Percentiles rank a stretch among this genome's conserved stretches.
phyloP scores from a whole-genome alignment of 768 basidiomycete species.

The Calocybe cyanea region DNA sequence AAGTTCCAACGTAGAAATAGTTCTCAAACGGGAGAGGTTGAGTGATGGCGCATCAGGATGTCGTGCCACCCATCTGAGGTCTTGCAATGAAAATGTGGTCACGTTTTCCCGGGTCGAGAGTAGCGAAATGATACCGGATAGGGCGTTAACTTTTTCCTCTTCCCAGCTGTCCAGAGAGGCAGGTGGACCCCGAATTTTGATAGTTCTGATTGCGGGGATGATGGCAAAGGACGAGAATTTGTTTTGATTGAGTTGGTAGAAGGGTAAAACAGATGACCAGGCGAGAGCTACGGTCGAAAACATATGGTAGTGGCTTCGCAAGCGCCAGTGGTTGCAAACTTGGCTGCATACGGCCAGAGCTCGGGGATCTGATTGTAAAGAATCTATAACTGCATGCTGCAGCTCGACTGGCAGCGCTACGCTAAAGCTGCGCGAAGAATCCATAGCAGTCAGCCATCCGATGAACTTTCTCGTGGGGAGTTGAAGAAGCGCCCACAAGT shows the following conservation, averaged over 20 bases:
- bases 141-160: neutral
- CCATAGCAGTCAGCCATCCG: neutral
- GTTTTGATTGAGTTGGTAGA: conserved; percentile 14
- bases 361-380: conserved; percentile 10
- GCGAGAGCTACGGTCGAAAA: conserved; percentile 17
- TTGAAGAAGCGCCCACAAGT: too few species aligned
- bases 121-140: neutral
- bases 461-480: neutral
- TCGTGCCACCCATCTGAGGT: neutral
- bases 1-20: conserved; percentile 8
- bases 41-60: neutral
- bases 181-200: conserved; percentile 10
- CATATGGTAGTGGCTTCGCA: conserved; percentile 15
- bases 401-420: conserved; percentile 19
- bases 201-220: conserved; percentile 15
- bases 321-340: conserved; percentile 23
- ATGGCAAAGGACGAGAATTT: conserved; percentile 18
- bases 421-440: neutral
- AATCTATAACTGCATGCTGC: conserved; percentile 21
- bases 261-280: conserved; percentile 12
- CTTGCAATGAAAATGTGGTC: conserved; percentile 1
- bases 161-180: conserved; percentile 8
- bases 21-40: neutral
- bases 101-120: conserved; percentile 2
- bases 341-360: conserved; percentile 14